A percentile compares a stretch with the other conserved stretches of the same genome.
Evolutionary conservation across 495 filamentous ascomycete genomes (phyloP).

Genomic region (Penicillium herquei): DNA sequence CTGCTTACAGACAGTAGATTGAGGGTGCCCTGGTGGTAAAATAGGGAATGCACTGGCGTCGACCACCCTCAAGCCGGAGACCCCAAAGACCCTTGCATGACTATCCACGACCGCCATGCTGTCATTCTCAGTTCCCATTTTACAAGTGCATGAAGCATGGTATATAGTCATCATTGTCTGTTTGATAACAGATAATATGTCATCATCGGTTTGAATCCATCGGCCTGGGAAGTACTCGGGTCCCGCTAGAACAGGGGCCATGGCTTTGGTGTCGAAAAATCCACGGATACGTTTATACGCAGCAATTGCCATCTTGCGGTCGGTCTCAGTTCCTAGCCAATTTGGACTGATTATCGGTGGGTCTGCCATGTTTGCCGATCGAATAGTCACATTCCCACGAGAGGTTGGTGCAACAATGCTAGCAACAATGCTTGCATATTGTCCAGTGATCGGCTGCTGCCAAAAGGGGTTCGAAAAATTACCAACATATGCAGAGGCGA

Average conservation of each 20-base stretch:
- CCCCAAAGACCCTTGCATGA: slow-evolving; percentile 49
- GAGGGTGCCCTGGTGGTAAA: slow-evolving; percentile 56
- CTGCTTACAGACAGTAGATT: slow-evolving; percentile 49
- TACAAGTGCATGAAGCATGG: slow-evolving; percentile 53
- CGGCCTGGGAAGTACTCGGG: slow-evolving; percentile 52
- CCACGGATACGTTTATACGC: slow-evolving; percentile 51
- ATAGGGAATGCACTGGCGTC: slow-evolving; percentile 59
- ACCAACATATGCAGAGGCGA: slow-evolving; percentile 34
- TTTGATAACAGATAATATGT: slow-evolving; percentile 49
- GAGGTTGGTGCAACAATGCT: slow-evolving; percentile 47
- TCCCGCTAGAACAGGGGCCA: slow-evolving; percentile 40
- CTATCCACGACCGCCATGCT: slow-evolving; percentile 55
- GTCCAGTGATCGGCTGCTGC: slow-evolving; percentile 34
- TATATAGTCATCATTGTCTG: slow-evolving; percentile 45
- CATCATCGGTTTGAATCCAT: slow-evolving; percentile 42
- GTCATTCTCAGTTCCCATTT: slow-evolving; percentile 49
- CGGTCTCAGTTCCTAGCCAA: slow-evolving; percentile 52
- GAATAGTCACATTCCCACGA: slow-evolving; percentile 55
- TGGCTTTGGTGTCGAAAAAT: slow-evolving; percentile 27
- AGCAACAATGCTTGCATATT: slow-evolving; percentile 47
- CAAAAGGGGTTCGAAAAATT: slow-evolving; percentile 43
- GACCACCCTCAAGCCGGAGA: slow-evolving; percentile 53
- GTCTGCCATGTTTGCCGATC: slow-evolving; percentile 35
- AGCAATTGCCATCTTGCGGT: slow-evolving; percentile 53
- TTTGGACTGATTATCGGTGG: slow-evolving; percentile 55